These are phyloP conservation scores for Fusarium fracticaudum DNA, from an alignment of 2,329 filamentous ascomycete species.

Conservation along the genomic window DNA sequence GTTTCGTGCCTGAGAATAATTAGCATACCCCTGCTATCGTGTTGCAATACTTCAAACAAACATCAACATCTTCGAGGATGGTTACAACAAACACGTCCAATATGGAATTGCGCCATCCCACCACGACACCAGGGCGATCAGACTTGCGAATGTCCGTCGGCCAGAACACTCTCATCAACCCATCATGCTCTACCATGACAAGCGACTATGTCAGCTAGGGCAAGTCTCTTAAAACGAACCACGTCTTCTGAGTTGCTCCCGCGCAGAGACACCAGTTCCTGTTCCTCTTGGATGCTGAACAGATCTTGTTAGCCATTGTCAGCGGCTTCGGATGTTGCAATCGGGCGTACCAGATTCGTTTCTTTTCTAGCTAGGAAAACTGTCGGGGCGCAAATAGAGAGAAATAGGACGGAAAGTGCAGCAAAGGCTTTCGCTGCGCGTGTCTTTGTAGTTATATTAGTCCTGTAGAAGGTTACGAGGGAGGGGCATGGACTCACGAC, in stretches of 20 bases:
- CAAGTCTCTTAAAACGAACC: conserved; percentile 81
- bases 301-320: conserved; percentile 28
- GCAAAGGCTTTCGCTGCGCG: conserved; percentile 87
- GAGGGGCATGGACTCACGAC: conserved; percentile 69
- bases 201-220: conserved; percentile 42
- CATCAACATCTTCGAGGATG: conserved; percentile 90
- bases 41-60: conserved; percentile 53
- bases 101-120: conserved; percentile 95
- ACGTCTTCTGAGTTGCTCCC: conserved; percentile 92
- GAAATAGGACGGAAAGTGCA: conserved; percentile 84
- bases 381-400: conserved; percentile 84
- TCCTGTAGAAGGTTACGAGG: neutral
- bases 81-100: conserved; percentile 91
- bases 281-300: conserved; percentile 81
- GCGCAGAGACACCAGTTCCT: conserved; percentile 85
- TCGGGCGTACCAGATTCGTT: conserved; percentile 74
- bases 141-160: conserved; percentile 83
- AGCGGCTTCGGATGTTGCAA: conserved; percentile 28
- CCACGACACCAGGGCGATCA: conserved; percentile 81
- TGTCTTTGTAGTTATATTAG: conserved; percentile 61
- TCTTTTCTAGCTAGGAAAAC: conserved; percentile 84
- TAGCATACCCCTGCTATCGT: conserved; percentile 25
- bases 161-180: conserved; percentile 98
- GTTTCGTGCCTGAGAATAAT: conserved; percentile 68
- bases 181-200: conserved; percentile 80